Percentiles rank a stretch among this genome's conserved stretches.
Evolutionary conservation across 78 protist species (phyloP).

Genomic region (Speleostelium caveatum): DNA sequence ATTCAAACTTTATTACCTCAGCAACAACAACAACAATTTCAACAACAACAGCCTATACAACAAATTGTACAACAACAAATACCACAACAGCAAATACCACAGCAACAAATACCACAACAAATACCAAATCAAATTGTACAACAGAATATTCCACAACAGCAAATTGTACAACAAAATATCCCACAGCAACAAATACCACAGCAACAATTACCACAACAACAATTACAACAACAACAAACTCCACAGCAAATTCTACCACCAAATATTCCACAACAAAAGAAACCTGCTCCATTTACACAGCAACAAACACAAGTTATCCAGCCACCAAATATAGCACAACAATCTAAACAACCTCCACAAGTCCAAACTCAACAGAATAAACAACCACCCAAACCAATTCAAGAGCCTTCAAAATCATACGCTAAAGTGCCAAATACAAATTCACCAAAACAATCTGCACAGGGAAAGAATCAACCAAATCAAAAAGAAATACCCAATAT

Average conservation of each 20-base stretch:
- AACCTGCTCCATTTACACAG: neutral
- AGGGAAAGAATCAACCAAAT: neutral
- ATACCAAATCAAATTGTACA: neutral
- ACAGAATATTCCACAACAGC: neutral
- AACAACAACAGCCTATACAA: conserved; percentile 14
- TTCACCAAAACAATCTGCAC: neutral
- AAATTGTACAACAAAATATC: neutral
- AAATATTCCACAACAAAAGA: too few relatives aligned
- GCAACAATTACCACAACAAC: too few relatives aligned
- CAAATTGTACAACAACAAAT: neutral
- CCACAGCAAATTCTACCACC: too few relatives aligned
- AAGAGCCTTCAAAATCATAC: too few relatives aligned
- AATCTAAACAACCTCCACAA: neutral
- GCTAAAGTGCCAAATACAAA: too few relatives aligned
- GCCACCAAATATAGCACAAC: neutral
- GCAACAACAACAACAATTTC: conserved; percentile 21
- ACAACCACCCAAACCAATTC: neutral
- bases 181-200: too few relatives aligned
- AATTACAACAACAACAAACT: too few relatives aligned
- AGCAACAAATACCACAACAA: neutral
- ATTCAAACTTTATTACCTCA: neutral
- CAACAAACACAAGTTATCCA: neutral
- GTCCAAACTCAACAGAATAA: neutral
- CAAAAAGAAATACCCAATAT: neutral
- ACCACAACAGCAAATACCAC: neutral